Base-by-base conservation (phyloP, 345 rosid genomes). In the Schrenkiella parvula region DNA sequence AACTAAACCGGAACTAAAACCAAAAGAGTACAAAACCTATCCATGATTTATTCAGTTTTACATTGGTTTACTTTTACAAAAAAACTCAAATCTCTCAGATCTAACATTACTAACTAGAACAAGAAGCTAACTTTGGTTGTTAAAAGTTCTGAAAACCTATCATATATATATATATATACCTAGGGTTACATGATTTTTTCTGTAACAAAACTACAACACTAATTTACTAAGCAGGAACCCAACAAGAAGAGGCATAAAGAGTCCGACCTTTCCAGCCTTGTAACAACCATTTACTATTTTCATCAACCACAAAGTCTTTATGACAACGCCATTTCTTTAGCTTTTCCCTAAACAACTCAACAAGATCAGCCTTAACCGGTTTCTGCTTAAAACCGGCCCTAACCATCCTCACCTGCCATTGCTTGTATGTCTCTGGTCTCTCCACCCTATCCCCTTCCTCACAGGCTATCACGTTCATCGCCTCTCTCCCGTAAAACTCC, bases 231-330 rank as follows among this genome's bases (percentile, higher is more conserved):
- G 52, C 60, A 41, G 88, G 87, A 38, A 82, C 77, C 96, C 96
- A 92, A 75, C 84, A 81, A 8, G 88, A 76, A 18, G 87, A 73
- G 59, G 84, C 95, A 70, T 18, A 70, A 1, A 84, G 50, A 37
- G 84, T 89, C 65, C 96, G 78, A 25, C 98, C 98, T 81, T 86
- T 92, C 98, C 98, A 88, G 22, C 96, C 90, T 75, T 76, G 89
- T 51, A 88, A 72, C 80, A 90, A 79, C 95, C 96, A 88, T 69
- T 82, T 51, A 47, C 74, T 69, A 71, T 87, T 90, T 50, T 74
- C 81, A 56, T 86, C 90, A 5, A 90, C 57, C 51, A 81, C 81
- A 60, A 85, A 92, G 65, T 90, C 95, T 70, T 83, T 82, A 77
- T 88, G 89, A 72, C 87, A 90, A 28, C 62, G 43, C 56, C 81